phyloP scores from a whole-genome alignment of 1,139 yeast genomes.

The Blastobotrys ciferrii region DNA sequence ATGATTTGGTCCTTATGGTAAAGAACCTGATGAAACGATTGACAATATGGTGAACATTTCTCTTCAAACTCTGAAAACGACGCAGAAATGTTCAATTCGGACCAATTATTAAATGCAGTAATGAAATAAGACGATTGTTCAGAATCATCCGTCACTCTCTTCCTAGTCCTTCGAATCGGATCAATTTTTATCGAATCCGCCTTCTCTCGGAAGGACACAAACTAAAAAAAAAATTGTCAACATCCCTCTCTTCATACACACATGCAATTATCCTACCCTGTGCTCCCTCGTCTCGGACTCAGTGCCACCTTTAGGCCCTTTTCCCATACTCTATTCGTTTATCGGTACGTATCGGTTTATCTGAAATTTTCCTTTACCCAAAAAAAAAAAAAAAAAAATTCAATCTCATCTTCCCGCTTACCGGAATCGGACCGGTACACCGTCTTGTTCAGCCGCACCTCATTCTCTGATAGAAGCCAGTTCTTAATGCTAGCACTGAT shows the following conservation, averaged over 20 bases:
- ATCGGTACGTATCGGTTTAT: not conserved
- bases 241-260: not conserved
- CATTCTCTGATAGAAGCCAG: no score
- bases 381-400: no score
- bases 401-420: not conserved
- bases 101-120: constrained; percentile 82
- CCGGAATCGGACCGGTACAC: not conserved
- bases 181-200: constrained; percentile 83
- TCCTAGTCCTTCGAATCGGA: constrained; percentile 63
- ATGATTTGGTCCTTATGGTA: constrained; percentile 68
- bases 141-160: constrained; percentile 58
- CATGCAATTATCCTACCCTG: constrained; percentile 19
- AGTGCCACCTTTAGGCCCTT: constrained; percentile 24
- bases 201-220: constrained; percentile 75
- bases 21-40: constrained; percentile 77
- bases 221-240: constrained; percentile 33
- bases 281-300: constrained; percentile 24
- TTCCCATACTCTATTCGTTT: constrained; percentile 19
- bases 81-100: constrained; percentile 77
- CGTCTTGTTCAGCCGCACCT: not conserved
- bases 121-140: constrained; percentile 72
- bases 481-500: no score
- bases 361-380: no score
- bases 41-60: constrained; percentile 53
- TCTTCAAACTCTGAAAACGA: constrained; percentile 64